Conservation (phyloP, 495 filamentous ascomycete genomes). For the Pyrenula massariospora region DNA sequence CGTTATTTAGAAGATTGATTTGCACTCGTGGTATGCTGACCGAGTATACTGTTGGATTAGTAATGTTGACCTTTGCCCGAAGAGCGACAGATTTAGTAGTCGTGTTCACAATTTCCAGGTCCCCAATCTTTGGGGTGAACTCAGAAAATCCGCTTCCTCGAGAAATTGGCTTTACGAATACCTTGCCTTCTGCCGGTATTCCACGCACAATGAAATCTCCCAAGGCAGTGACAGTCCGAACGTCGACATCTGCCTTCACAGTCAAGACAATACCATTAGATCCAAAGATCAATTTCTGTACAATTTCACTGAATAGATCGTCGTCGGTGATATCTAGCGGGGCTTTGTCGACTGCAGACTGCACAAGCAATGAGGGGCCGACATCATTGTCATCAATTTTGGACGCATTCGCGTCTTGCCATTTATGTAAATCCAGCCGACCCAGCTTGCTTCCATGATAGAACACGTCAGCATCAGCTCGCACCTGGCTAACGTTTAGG, state of each 20-base stretch:
- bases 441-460: conserved; percentile 69
- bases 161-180: conserved; percentile 63
- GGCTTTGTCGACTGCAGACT: conserved; percentile 62
- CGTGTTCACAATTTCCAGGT: conserved; percentile 57
- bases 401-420: conserved; percentile 78
- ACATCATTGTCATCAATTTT: conserved; percentile 40
- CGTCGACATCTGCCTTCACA: conserved; percentile 74
- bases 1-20: conserved; percentile 62
- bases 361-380: conserved; percentile 50
- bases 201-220: conserved; percentile 67
- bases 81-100: conserved; percentile 55
- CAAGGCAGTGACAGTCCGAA: conserved; percentile 64
- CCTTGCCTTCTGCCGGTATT: conserved; percentile 73
- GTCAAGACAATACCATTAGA: conserved; percentile 48
- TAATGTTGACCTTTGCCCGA: conserved; percentile 61
- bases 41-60: conserved; percentile 80
- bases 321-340: conserved; percentile 72
- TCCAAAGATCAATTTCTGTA: conserved; percentile 66
- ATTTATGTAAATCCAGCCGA: conserved; percentile 59
- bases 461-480: conserved; percentile 65
- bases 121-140: conserved; percentile 49
- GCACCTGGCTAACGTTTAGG: conserved; percentile 61
- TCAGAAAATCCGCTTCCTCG: conserved; percentile 30
- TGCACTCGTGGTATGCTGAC: conserved; percentile 68
- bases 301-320: conserved; percentile 59